These are phyloP conservation scores for Diatrype stigma DNA, from an alignment of 2,329 filamentous ascomycete species.

Conservation along the genomic window DNA sequence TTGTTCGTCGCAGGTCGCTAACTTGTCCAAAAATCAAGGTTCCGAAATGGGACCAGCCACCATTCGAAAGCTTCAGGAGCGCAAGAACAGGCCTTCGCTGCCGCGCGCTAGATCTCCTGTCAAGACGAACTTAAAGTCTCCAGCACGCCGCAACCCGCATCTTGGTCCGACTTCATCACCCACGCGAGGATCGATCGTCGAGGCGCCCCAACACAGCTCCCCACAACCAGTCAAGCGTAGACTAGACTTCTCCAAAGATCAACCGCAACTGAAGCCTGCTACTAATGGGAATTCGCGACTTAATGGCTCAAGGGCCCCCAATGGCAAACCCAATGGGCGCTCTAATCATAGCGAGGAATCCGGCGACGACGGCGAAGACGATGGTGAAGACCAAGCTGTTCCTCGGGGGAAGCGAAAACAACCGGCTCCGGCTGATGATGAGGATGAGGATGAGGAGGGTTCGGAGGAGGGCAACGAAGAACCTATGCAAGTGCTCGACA, in stretches of 20 bases:
- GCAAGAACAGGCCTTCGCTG: conserved; percentile 41
- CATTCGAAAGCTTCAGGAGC: conserved; percentile 47
- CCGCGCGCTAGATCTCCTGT: conserved; percentile 54
- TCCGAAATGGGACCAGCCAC: conserved; percentile 51
- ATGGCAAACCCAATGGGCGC: conserved; percentile 16
- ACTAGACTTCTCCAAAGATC: conserved; percentile 45
- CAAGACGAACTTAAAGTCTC: conserved; percentile 58
- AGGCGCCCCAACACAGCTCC: conserved; percentile 24
- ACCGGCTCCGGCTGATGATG: conserved; percentile 11
- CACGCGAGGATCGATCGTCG: conserved; percentile 33
- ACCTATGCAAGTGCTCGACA: conserved; percentile 18
- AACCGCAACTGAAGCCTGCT: conserved; percentile 9
- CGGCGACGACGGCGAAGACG: conserved; percentile 20
- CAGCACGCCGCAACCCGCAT: conserved; percentile 58
- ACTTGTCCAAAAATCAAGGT: conserved; percentile 30
- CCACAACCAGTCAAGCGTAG: conserved; percentile 45
- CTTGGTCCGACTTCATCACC: conserved; percentile 52
- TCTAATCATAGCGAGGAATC: conserved; percentile 7
- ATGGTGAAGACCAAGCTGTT: conserved; percentile 23
- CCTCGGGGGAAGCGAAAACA: conserved; percentile 17
- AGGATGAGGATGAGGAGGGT: conserved; percentile 12
- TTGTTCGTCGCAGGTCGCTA: conserved; percentile 12
- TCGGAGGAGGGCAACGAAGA: conserved; percentile 23
- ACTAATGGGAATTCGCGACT: conserved; percentile 19
- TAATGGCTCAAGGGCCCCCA: conserved; percentile 20